Percentiles rank a stretch among this genome's conserved stretches.
These are phyloP conservation scores for Aureobasidium lini DNA, from an alignment of 2,329 filamentous ascomycete genomes.

Conservation along the genomic window DNA sequence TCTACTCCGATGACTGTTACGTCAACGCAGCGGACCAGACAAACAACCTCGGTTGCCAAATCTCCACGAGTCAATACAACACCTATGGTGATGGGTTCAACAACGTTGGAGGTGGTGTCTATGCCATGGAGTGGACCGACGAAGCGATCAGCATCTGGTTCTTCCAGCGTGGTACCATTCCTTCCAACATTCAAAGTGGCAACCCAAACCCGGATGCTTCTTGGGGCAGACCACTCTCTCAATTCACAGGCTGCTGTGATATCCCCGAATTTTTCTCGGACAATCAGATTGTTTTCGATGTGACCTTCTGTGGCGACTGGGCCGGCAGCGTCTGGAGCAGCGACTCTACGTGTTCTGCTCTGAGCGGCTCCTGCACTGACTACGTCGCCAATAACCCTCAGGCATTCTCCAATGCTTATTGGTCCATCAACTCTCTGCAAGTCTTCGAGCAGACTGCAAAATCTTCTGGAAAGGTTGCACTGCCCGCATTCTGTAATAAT, in stretches of 20 bases:
- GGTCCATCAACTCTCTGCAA: slow-evolving; percentile 33
- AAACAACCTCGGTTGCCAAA: slow-evolving; percentile 27
- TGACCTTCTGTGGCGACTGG: slow-evolving; percentile 35
- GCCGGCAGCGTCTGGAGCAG: slow-evolving; percentile 27
- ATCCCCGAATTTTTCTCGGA: slow-evolving; percentile 58
- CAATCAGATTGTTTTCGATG: slow-evolving; percentile 42
- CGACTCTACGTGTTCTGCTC: slow-evolving; percentile 38
- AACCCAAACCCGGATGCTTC: slow-evolving; percentile 48
- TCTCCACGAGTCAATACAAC: slow-evolving; percentile 42
- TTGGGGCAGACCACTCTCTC: slow-evolving; percentile 58
- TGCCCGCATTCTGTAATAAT: slow-evolving; percentile 4
- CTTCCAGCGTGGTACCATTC: slow-evolving; percentile 30
- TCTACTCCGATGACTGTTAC: slow-evolving; percentile 31
- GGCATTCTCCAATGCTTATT: slow-evolving; percentile 34
- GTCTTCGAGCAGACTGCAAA: slow-evolving; percentile 25
- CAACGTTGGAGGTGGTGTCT: slow-evolving; percentile 39
- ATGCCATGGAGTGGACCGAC: slow-evolving; percentile 28
- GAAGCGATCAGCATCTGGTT: slow-evolving; percentile 29
- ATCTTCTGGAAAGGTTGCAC: slow-evolving; percentile 10
- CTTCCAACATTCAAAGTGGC: slow-evolving; percentile 35
- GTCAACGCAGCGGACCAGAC: slow-evolving; percentile 34
- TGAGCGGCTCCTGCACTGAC: slow-evolving; percentile 23
- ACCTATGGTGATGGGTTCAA: slow-evolving; percentile 32
- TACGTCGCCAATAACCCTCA: slow-evolving; percentile 29
- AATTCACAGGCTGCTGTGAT: slow-evolving; percentile 58